Evolutionary conservation across 2,329 filamentous ascomycete genomes (phyloP), one percentile per base, ranked within the genome.

Genomic region (Botrytis paeoniae): DNA sequence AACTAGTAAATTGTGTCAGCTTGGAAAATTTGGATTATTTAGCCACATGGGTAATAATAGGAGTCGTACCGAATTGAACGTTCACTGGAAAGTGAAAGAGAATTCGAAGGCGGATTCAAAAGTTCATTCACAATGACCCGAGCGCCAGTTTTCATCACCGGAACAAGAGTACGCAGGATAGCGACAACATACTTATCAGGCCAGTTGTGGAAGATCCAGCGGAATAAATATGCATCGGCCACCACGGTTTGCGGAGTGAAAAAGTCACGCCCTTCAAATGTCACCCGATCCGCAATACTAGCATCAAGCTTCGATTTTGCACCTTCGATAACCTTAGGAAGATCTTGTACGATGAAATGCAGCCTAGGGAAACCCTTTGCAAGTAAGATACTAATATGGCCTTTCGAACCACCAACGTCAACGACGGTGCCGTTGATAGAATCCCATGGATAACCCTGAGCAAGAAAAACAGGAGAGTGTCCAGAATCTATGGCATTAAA

Each of bases 261-360:
- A 32, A 71, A 51, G 29, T 64, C 69, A 54, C 63, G 43, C 4
- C n/a, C 22, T 29, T 25, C 16, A 35, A 63, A 71, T n/a, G 22
- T 32, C 41, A 71, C 51, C 4, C 41, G 43, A 1, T 51, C 32
- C 12, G 35, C 32, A 39, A 61, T 8, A 80, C 78, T 0, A 77
- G 80, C 72, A 84, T 82, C 75, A 83, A 82, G 66, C 84, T 80
- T 66, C 83, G 79, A 3, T 76, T 74, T 60, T 77, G 75, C 41
- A 70, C 70, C 2, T 45, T 59, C 29, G 65, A 64, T 29, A 51
- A 69, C 20, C 20, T 25, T 16, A 5, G 70, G 48, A 8, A 71
- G 61, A 41, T 77, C 75, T 71, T 77, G 74, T 10, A 76, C 76
- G 37, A 78, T 61, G 60, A 80, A 78, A 32, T 79, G 78, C 18